phyloP scores from a whole-genome alignment of 495 filamentous ascomycete species.

The Penicillium roqueforti region DNA sequence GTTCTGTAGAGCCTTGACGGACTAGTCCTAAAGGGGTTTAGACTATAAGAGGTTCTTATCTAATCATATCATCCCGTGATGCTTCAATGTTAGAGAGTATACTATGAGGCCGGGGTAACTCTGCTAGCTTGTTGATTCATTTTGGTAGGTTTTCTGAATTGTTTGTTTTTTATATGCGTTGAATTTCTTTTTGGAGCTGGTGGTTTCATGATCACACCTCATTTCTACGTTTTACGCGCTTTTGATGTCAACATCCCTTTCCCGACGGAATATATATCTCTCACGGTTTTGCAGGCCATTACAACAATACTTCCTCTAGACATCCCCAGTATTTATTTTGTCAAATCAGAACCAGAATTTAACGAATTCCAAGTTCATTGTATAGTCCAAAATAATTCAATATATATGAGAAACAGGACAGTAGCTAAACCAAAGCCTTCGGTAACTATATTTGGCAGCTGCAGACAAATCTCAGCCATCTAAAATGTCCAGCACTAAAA shows the following conservation, averaged over 20 bases:
- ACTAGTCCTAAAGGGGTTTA: slow-evolving; percentile 36
- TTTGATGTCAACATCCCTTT: not conserved
- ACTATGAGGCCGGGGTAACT: not conserved
- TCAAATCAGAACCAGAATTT: not conserved
- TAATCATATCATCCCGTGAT: slow-evolving; percentile 36
- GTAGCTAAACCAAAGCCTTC: not conserved
- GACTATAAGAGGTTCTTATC: slow-evolving; percentile 31
- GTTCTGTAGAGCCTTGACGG: slow-evolving; percentile 40
- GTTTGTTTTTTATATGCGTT: not conserved
- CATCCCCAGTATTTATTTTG: not conserved
- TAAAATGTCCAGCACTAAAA: slow-evolving; percentile 5
- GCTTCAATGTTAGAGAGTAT: not conserved
- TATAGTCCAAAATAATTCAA: not conserved
- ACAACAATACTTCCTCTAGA: not conserved
- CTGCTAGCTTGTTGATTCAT: not conserved
- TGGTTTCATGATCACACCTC: not conserved
- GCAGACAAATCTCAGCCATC: not conserved
- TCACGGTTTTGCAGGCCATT: not conserved
- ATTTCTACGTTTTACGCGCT: not conserved
- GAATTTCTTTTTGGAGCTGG: not conserved
- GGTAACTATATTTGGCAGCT: not conserved
- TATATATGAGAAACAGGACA: not conserved
- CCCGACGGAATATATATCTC: not conserved
- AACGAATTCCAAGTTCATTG: not conserved
- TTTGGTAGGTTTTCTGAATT: not conserved